Percentiles rank a stretch among this genome's conserved stretches.
phyloP scores from a whole-genome alignment of 495 filamentous ascomycete species.

The Aspergillus incahuasiensis region DNA sequence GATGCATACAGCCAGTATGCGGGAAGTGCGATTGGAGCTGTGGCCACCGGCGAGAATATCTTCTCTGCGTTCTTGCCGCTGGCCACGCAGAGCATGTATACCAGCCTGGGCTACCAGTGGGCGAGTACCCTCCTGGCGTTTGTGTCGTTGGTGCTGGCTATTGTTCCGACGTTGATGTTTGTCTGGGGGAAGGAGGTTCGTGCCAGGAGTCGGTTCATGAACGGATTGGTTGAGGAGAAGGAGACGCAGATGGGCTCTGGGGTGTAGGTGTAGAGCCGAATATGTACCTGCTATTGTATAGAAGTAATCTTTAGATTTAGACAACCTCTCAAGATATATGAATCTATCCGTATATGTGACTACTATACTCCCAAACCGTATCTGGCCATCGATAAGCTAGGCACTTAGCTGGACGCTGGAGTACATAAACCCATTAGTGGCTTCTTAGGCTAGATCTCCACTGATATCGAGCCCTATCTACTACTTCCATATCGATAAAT shows the following conservation, averaged over 20 bases:
- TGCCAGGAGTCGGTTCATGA: constrained; percentile 32
- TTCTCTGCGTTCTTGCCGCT: constrained; percentile 37
- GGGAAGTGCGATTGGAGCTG: constrained; percentile 32
- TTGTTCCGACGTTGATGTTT: constrained; percentile 27
- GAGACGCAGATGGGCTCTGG: not conserved
- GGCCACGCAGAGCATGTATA: constrained; percentile 41
- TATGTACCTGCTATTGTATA: not conserved
- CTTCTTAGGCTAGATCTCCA: no score
- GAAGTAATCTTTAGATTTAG: not conserved
- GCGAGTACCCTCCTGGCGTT: constrained; percentile 40
- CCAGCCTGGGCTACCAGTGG: constrained; percentile 39
- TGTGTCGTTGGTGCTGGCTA: constrained; percentile 26
- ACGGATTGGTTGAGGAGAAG: not conserved
- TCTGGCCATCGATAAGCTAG: no score
- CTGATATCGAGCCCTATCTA: no score
- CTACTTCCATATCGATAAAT: not conserved
- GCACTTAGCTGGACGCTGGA: no score
- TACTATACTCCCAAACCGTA: no score
- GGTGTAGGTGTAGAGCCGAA: not conserved
- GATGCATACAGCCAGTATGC: constrained; percentile 33
- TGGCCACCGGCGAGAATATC: constrained; percentile 34
- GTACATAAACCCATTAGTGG: no score
- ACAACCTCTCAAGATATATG: no score
- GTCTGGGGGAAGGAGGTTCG: constrained; percentile 28
- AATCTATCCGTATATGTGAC: no score